Evolutionary conservation across 352 stramenopile genomes (phyloP).

Genomic region (Thraustochytrium striatum): DNA sequence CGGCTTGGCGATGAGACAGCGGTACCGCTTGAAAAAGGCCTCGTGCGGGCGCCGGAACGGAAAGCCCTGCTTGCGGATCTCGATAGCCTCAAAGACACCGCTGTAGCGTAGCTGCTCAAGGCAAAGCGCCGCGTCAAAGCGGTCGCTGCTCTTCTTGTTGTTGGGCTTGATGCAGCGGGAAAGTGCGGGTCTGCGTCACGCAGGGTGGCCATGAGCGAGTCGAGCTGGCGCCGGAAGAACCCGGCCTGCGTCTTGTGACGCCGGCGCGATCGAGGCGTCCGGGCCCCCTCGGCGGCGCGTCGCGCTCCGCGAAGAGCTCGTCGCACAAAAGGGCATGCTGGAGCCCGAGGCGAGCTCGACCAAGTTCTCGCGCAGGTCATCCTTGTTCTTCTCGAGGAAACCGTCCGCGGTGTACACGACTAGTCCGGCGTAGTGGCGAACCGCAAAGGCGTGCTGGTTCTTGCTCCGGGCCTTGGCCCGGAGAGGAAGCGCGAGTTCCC

Average conservation of each 20-base stretch:
- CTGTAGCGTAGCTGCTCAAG: conserved; percentile 94
- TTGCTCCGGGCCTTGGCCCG: conserved; percentile 58
- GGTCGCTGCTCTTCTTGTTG: conserved; percentile 82
- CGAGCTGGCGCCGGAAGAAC: conserved; percentile 85
- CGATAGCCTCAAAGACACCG: conserved; percentile 96
- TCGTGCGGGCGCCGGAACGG: conserved; percentile 90
- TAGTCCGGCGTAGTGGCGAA: conserved; percentile 88
- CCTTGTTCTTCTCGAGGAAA: conserved; percentile 95
- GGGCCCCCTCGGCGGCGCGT: conserved; percentile 55
- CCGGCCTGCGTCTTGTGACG: conserved; percentile 57
- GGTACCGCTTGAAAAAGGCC: conserved; percentile 42
- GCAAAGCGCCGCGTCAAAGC: conserved; percentile 80
- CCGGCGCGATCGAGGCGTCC: conserved; percentile 70
- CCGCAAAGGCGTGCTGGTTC: conserved; percentile 66
- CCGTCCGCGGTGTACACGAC: conserved; percentile 87
- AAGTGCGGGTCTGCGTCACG: conserved; percentile 91
- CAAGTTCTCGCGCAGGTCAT: conserved; percentile 90
- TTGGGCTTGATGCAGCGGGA: conserved; percentile 97
- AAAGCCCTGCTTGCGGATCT: conserved; percentile 94
- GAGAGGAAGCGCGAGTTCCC: conserved; percentile 61
- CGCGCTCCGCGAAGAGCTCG: conserved; percentile 37
- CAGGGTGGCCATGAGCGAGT: conserved; percentile 84
- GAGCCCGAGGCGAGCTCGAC: conserved; percentile 54
- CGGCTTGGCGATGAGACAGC: background rate
- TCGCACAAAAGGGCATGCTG: conserved; percentile 55